Evolutionary conservation across 1,284 basidiomycete species (phyloP).

Genomic region (Phlebopus sp.): DNA sequence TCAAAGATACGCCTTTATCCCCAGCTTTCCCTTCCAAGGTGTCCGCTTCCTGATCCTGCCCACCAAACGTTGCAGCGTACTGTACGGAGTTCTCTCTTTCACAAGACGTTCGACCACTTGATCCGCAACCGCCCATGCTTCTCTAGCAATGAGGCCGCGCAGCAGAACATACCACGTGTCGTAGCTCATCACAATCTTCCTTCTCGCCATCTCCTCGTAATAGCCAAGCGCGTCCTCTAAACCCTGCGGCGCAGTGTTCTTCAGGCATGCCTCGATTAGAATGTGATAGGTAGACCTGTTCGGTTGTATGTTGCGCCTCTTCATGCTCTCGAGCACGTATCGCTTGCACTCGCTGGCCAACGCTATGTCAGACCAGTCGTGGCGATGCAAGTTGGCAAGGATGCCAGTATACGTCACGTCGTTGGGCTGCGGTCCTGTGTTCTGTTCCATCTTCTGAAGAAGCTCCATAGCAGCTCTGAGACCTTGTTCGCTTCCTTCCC

Average conservation of each 20-base stretch:
- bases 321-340: conserved; percentile 62
- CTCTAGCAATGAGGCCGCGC: conserved; percentile 51
- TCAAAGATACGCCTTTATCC: conserved; percentile 31
- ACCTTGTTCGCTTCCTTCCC: conserved; percentile 47
- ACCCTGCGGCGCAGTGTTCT: conserved; percentile 46
- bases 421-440: conserved; percentile 56
- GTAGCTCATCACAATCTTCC: conserved; percentile 47
- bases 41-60: conserved; percentile 36
- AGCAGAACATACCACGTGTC: conserved; percentile 79
- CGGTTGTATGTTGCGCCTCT: conserved; percentile 47
- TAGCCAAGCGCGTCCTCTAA: conserved; percentile 55
- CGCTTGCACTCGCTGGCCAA: conserved; percentile 44
- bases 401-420: conserved; percentile 73
- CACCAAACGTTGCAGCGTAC: conserved; percentile 39
- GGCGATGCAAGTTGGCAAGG: conserved; percentile 57
- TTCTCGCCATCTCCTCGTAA: conserved; percentile 62
- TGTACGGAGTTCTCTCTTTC: conserved; percentile 35
- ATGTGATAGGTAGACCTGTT: conserved; percentile 71
- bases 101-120: conserved; percentile 61
- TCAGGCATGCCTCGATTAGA: conserved; percentile 63
- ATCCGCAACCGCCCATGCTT: conserved; percentile 57
- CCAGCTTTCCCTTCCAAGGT: conserved; percentile 22
- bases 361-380: conserved; percentile 41
- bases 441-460: conserved; percentile 67
- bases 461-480: conserved; percentile 65